phyloP scores from a whole-genome alignment of 228 moss, liverwort and hornwort species.

The Sphagnum magellanicum region DNA sequence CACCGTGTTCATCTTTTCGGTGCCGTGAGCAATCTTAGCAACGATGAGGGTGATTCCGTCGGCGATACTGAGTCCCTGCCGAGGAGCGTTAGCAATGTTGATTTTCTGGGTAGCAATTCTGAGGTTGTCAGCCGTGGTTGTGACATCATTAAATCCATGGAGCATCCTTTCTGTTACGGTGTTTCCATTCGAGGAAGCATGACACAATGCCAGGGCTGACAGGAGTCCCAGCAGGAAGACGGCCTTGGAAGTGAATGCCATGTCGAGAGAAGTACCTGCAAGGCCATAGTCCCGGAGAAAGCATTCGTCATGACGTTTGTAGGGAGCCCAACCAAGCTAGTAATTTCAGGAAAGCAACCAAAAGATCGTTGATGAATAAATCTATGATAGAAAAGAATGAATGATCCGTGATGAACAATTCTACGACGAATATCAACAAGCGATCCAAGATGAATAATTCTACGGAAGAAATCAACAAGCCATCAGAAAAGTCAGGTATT shows the following conservation, averaged over 20 bases:
- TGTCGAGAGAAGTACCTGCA: neutral
- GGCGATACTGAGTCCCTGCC: constrained; percentile 1
- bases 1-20: neutral
- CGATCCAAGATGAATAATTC: no score
- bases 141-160: neutral
- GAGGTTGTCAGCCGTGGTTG: neutral
- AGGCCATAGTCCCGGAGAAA: no score
- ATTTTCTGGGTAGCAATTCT: constrained; percentile 2
- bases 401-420: no score
- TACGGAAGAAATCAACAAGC: no score
- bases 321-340: no score
- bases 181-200: neutral
- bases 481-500: no score
- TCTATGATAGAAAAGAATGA: no score
- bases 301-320: no score
- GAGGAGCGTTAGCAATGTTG: neutral
- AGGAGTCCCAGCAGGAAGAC: neutral
- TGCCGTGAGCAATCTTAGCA: neutral
- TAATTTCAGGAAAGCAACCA: no score
- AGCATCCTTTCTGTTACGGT: no score
- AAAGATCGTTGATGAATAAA: no score
- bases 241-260: neutral
- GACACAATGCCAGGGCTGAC: neutral
- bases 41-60: neutral
- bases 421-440: no score